A percentile compares a stretch with the other conserved stretches of the same genome.
Conservation (phyloP, 129 eudicot genomes). For the Artemisia argyi region DNA sequence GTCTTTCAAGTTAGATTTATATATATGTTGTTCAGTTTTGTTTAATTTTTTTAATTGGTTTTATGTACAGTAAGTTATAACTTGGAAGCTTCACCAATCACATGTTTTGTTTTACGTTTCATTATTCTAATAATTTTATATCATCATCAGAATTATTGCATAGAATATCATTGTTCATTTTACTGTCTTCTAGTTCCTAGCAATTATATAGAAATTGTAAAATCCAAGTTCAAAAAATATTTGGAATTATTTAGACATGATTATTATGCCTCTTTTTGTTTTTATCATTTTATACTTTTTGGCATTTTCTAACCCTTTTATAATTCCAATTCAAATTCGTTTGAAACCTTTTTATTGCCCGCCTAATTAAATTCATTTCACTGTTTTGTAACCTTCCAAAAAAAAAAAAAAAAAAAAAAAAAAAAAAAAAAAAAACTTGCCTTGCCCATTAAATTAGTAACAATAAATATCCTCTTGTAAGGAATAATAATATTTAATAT, state of each 20-base stretch:
- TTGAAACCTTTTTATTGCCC: constrained; percentile 28
- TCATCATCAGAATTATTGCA: background rate
- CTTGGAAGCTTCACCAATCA: constrained; percentile 27
- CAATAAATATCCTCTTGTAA: too few species aligned
- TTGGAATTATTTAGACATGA: constrained; percentile 34
- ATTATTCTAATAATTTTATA: background rate
- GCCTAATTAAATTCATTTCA: constrained; percentile 18
- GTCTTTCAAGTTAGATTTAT: too few species aligned
- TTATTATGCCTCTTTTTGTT: constrained; percentile 30
- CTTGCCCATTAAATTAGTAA: too few species aligned
- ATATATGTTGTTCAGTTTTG: too few species aligned
- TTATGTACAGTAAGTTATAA: constrained; percentile 10
- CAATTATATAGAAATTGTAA: background rate
- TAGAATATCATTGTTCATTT: too few species aligned
- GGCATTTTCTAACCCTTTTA: constrained; percentile 26
- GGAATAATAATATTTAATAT: background rate
- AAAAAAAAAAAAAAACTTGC: background rate
- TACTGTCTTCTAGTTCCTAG: constrained; percentile 6
- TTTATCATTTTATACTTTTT: constrained; percentile 26
- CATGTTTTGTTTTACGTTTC: constrained; percentile 4
- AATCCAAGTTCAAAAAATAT: constrained; percentile 9
- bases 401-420: background rate
- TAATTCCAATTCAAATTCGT: constrained; percentile 22
- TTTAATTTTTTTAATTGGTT: background rate
- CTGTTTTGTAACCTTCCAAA: background rate